Base-by-base conservation (phyloP, 2,329 filamentous ascomycete species). In the Arthrobotrys sinensis region DNA sequence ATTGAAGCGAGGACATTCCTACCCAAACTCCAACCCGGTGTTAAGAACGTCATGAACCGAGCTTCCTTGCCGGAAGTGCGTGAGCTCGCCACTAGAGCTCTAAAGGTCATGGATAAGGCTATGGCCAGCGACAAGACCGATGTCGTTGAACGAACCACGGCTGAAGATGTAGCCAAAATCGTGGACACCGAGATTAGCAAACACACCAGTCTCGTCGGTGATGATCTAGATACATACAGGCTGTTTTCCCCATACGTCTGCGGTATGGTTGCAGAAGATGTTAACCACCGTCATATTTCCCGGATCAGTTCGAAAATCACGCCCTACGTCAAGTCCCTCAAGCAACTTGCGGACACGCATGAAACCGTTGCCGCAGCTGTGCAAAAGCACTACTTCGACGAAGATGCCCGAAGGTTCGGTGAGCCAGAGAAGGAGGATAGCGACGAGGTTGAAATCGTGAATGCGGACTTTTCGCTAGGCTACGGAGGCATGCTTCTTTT, bases 401-500 rank as follows among this genome's bases (percentile, higher is more conserved):
- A 97, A 85, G 95, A 98, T 81, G 88, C 93, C 28, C 71, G 68
- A 52, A 68, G 55, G 63, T 46, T 55, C 6, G 45, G 62, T 21
- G 72, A 43, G 2, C 76, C 76, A 80, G 92, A 94, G 84, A 60
- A 60, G 21, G 93, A 96, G 79, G 93, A 97, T 78, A 93, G 96
- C 78, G 94, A 94, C 76, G 96, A 99, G 86, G 88, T 91, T 21
- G 96, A 98, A 85, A 97, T 99, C 83, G 96, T 99, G 84, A 98
- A 99, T 82, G 95, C 96, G 53, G 92, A 96, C 83, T 99, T 99
- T 87, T 99, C 96, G 19, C 89, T 99, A 24, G 96, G 94, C 57
- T 99, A 99, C 83, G 96, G 96, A 84, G 96, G 96, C 83, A 98
- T 97, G 94, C 90, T 99, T 81, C 87, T 99, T 79, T 89, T 99